Evolutionary conservation across 495 filamentous ascomycete species (phyloP), one percentile per base, ranked within the genome.

Genomic region (Trypethelium eluteriae): DNA sequence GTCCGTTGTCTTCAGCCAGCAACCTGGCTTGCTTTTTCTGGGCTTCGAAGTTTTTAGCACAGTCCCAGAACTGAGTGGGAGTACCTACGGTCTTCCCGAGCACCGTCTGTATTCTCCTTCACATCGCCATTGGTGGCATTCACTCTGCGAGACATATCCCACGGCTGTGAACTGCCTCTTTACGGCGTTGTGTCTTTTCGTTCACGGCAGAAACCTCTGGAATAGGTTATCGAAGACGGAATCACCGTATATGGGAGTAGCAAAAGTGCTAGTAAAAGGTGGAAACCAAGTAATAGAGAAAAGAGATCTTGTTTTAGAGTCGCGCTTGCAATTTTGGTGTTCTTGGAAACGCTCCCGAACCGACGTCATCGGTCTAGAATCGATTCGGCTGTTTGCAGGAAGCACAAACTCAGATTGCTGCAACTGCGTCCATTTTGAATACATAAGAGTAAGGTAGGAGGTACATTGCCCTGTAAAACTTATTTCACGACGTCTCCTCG

Each of bases 1-100:
- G 92, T 34, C 90, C 91, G 39, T 85, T 83, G 59, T 91, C 85
- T 64, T 85, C 79, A 36, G 85, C 85, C 57, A 96, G 88, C 63
- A 96, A 86, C 77, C 85, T 83, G 72, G 89, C 91, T 79, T 96
- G 92, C 79, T 94, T 95, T 75, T 93, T 87, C 70, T 89, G 81
- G 67, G 82, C 89, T 91, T 9, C 7, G 7, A 10, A 34, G 25
- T 36, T 9, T 2, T 59, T 59, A 59, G 53, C 53, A 36, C 7
- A 59, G 7, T 36, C 25, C 32, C 32, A 10, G 5, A 59, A 14
- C 5, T n/a, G 5, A 59, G 32, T 36, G 10, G 49, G 25, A 34
- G 32, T 11, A 25, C 49, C n/a, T 10, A 59, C 53, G 53, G 36
- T 18, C 53, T 59, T 59, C 53, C 32, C 36, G 34, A 14, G 18